A percentile compares a stretch with the other conserved stretches of the same genome.
phyloP scores from a whole-genome alignment of 2,329 filamentous ascomycete genomes.

The Arthroderma uncinatum region DNA sequence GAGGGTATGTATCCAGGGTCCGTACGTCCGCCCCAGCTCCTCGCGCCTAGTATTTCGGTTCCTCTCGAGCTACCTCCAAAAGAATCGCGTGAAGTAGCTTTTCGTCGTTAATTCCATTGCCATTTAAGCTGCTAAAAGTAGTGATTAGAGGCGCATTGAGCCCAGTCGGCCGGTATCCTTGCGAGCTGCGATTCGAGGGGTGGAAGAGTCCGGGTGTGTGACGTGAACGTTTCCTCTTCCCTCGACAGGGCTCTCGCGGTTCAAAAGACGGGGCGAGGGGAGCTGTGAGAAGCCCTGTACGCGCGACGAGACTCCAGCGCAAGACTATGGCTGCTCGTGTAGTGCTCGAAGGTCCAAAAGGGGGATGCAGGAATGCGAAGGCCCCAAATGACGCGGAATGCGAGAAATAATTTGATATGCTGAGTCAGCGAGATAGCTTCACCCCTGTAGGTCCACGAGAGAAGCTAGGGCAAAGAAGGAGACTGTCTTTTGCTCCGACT shows the following conservation, averaged over 20 bases:
- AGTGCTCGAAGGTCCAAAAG: background rate
- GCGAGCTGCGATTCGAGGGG: background rate
- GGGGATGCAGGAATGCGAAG: background rate
- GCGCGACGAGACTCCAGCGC: background rate
- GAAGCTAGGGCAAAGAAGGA: too few relatives aligned
- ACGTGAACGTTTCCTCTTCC: background rate
- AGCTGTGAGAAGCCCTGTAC: background rate
- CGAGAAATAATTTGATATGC: background rate
- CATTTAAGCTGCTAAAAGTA: background rate
- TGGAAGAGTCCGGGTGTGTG: background rate
- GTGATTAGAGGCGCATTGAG: background rate
- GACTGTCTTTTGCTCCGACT: too few relatives aligned
- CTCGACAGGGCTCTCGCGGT: background rate
- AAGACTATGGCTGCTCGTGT: background rate
- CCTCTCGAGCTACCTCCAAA: background rate
- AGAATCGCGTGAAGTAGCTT: background rate
- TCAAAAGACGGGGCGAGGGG: background rate
- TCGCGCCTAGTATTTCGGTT: background rate
- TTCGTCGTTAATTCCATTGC: conserved; percentile 1
- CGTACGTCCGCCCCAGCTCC: too few relatives aligned
- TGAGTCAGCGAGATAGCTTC: background rate
- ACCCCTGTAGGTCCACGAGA: too few relatives aligned
- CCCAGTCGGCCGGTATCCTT: background rate
- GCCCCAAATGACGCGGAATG: background rate
- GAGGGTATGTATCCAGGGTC: background rate